These are phyloP conservation scores for Flaveria trinervia DNA, from an alignment of 129 eudicot genomes.

Conservation along the genomic window DNA sequence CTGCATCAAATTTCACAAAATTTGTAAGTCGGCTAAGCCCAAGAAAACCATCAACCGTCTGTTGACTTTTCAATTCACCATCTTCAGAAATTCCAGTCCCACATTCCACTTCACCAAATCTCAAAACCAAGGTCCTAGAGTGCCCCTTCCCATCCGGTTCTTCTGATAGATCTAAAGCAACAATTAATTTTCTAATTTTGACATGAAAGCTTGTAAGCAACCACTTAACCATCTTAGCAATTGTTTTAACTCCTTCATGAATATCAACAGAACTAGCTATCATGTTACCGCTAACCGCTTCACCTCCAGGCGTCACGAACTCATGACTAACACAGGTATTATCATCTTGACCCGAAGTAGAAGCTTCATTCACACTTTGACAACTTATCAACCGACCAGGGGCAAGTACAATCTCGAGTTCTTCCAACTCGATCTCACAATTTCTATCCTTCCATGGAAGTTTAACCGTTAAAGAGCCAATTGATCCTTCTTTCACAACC, in stretches of 20 bases:
- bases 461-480: slow-evolving; percentile 60
- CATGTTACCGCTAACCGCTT: slow-evolving; percentile 26
- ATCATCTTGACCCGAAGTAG: slow-evolving; percentile 41
- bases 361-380: slow-evolving; percentile 33
- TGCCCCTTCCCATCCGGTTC: slow-evolving; percentile 37
- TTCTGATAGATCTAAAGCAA: slow-evolving; percentile 70
- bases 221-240: slow-evolving; percentile 88
- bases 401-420: slow-evolving; percentile 79
- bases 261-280: slow-evolving; percentile 52
- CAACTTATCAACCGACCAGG: slow-evolving; percentile 37
- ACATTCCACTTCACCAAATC: slow-evolving; percentile 76
- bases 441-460: slow-evolving; percentile 85
- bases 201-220: slow-evolving; percentile 86
- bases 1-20: slow-evolving; percentile 74
- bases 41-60: slow-evolving; percentile 54
- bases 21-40: slow-evolving; percentile 66
- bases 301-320: slow-evolving; percentile 40
- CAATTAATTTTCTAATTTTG: slow-evolving; percentile 57
- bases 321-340: slow-evolving; percentile 28
- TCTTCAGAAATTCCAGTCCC: slow-evolving; percentile 75
- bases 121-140: slow-evolving; percentile 65
- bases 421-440: slow-evolving; percentile 78
- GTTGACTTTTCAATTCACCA: slow-evolving; percentile 31
- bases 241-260: slow-evolving; percentile 96
- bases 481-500: slow-evolving; percentile 76